Conservation (phyloP, 805 yeast genomes). For the Wilhelminamyces savonicus region DNA sequence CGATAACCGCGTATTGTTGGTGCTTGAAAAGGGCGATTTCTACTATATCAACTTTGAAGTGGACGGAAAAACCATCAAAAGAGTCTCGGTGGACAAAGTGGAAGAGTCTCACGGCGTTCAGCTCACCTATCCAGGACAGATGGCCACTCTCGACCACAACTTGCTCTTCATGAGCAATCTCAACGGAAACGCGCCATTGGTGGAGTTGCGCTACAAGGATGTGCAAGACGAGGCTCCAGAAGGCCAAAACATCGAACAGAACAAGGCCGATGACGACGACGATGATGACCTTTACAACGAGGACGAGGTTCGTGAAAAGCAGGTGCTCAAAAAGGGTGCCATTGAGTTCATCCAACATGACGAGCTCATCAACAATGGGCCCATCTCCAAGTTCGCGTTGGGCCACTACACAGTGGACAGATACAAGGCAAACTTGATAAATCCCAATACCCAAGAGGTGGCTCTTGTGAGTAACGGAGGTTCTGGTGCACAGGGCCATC, state of each 20-base stretch:
- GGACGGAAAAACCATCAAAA: slow-evolving; percentile 38
- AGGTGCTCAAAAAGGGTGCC: slow-evolving; percentile 7
- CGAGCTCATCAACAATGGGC: slow-evolving; percentile 60
- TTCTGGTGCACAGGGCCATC: slow-evolving; percentile 43
- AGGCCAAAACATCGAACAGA: slow-evolving; percentile 2
- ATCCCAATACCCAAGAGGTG: slow-evolving; percentile 61
- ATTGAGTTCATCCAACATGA: slow-evolving; percentile 44
- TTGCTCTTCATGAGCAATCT: slow-evolving; percentile 54
- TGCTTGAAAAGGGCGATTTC: slow-evolving; percentile 27
- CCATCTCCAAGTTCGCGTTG: slow-evolving; percentile 59
- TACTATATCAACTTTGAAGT: slow-evolving; percentile 30
- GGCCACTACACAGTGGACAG: slow-evolving; percentile 55
- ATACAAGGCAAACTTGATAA: slow-evolving; percentile 53
- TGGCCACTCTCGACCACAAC: slow-evolving; percentile 35
- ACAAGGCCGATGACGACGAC: slow-evolving; percentile 25
- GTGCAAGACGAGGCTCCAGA: slow-evolving; percentile 5
- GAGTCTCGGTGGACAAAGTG: slow-evolving; percentile 24
- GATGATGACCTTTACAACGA: slow-evolving; percentile 40
- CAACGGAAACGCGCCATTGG: slow-evolving; percentile 52
- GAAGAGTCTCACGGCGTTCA: slow-evolving; percentile 23
- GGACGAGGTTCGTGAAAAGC: slow-evolving; percentile 16
- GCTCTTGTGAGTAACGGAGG: slow-evolving; percentile 73
- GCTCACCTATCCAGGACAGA: slow-evolving; percentile 33
- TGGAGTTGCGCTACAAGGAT: slow-evolving; percentile 32
- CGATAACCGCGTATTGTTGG: slow-evolving; percentile 27